These are phyloP conservation scores for Triglochin maritima DNA, from an alignment of 106 monocot genomes.

Conservation along the genomic window DNA sequence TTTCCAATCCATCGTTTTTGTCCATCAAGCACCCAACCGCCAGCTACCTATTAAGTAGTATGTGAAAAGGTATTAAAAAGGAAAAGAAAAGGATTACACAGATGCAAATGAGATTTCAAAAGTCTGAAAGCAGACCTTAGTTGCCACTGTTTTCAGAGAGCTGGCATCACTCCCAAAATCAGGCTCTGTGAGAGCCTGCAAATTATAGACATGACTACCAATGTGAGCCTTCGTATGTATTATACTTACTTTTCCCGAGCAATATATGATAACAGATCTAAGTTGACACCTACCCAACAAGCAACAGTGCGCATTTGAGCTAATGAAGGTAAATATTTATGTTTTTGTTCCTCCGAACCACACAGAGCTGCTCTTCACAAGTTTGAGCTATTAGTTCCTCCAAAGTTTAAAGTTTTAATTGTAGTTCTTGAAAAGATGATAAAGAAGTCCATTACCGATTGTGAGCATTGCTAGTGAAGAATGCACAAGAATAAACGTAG, in stretches of 20 bases:
- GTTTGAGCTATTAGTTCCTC: background rate
- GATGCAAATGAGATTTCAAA: background rate
- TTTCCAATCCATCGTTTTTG: conserved; percentile 97
- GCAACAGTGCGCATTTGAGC: conserved; percentile 50
- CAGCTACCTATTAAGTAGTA: conserved; percentile 39
- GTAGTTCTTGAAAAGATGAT: too few relatives aligned
- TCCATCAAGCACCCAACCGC: conserved; percentile 87
- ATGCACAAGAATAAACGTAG: conserved; percentile 85
- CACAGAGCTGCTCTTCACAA: conserved; percentile 43
- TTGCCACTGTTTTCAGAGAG: conserved; percentile 69
- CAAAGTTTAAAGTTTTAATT: background rate
- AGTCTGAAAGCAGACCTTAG: conserved; percentile 40
- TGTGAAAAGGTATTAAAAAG: background rate
- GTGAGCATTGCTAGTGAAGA: conserved; percentile 93
- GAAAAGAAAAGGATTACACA: background rate
- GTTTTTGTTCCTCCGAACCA: conserved; percentile 87
- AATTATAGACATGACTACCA: background rate
- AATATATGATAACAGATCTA: background rate
- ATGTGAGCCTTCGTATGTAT: too few relatives aligned
- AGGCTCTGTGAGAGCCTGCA: conserved; percentile 90
- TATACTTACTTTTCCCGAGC: too few relatives aligned
- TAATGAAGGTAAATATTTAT: conserved; percentile 76
- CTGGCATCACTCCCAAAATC: conserved; percentile 98
- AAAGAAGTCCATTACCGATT: conserved; percentile 40
- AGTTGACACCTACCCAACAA: conserved; percentile 55